Percentiles rank a stretch among this genome's conserved stretches.
phyloP scores from a whole-genome alignment of 2,329 filamentous ascomycete species.

The Aurifilum marmelostoma region DNA sequence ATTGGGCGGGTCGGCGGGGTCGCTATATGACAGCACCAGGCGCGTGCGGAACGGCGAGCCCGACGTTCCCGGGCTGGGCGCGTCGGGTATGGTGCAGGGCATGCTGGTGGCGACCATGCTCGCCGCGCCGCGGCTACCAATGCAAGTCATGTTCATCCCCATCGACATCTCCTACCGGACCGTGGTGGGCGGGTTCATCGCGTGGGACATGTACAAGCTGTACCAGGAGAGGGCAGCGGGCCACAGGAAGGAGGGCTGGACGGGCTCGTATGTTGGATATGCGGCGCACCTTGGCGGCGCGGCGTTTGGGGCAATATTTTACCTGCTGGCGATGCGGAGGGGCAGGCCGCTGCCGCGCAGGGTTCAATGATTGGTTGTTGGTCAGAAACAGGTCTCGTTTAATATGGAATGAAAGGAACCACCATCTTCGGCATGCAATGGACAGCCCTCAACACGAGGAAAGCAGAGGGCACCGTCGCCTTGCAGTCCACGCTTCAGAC shows the following conservation, averaged over 20 bases:
- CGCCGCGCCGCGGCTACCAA: slow-evolving; percentile 27
- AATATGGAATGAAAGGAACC: background rate
- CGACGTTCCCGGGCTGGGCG: slow-evolving; percentile 30
- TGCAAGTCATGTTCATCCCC: slow-evolving; percentile 32
- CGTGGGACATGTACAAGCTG: slow-evolving; percentile 31
- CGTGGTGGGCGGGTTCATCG: slow-evolving; percentile 28
- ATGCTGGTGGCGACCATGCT: slow-evolving; percentile 31
- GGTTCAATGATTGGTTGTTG: background rate
- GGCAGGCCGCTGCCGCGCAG: background rate
- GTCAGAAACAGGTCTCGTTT: background rate
- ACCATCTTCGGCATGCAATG: background rate
- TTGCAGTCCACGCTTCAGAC: background rate
- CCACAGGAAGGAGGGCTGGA: slow-evolving; percentile 21
- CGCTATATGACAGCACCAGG: slow-evolving; percentile 27
- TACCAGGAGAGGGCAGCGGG: slow-evolving; percentile 21
- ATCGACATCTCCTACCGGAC: slow-evolving; percentile 30
- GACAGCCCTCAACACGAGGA: background rate
- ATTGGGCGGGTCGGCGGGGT: slow-evolving; percentile 28
- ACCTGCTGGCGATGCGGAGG: slow-evolving; percentile 27
- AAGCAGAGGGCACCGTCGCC: background rate
- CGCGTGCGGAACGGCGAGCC: slow-evolving; percentile 19
- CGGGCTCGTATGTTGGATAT: slow-evolving; percentile 31
- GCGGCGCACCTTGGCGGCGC: slow-evolving; percentile 35
- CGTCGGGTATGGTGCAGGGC: slow-evolving; percentile 34
- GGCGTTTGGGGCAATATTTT: slow-evolving; percentile 32